phyloP scores from a whole-genome alignment of 768 basidiomycete species.

The Trametopsis cervina region DNA sequence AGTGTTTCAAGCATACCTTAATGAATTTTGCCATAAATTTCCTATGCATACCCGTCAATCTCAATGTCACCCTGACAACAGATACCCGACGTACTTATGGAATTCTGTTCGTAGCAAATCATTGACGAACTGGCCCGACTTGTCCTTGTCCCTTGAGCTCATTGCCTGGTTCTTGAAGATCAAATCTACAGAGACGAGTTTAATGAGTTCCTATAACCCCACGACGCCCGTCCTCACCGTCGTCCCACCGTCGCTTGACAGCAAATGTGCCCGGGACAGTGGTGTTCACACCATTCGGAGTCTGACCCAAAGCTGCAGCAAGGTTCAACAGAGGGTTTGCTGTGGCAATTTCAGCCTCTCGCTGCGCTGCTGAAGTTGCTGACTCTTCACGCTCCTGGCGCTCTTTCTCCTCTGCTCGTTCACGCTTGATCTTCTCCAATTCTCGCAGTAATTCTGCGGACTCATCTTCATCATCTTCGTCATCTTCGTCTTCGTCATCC shows the following conservation, averaged over 20 bases:
- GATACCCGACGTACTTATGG: conserved; percentile 62
- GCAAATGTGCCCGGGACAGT: conserved; percentile 79
- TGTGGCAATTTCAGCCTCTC: conserved; percentile 81
- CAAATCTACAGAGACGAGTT: conserved; percentile 76
- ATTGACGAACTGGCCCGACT: conserved; percentile 84
- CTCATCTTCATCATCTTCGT: conserved; percentile 76
- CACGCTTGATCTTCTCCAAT: conserved; percentile 96
- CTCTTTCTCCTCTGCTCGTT: conserved; percentile 89
- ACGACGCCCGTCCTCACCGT: conserved; percentile 73
- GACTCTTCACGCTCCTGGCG: conserved; percentile 73
- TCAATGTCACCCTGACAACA: neutral
- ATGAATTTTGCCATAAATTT: conserved; percentile 93
- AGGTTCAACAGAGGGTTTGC: conserved; percentile 88
- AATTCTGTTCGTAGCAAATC: conserved; percentile 92
- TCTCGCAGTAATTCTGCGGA: conserved; percentile 92
- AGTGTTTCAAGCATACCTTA: conserved; percentile 67
- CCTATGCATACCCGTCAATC: conserved; percentile 31
- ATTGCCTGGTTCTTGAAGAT: conserved; percentile 99
- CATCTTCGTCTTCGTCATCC: conserved; percentile 32
- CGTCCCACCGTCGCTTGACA: conserved; percentile 93
- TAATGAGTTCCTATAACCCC: too few species aligned
- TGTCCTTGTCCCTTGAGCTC: conserved; percentile 51
- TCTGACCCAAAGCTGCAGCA: conserved; percentile 81
- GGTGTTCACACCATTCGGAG: conserved; percentile 61
- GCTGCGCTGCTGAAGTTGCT: conserved; percentile 47